Conservation (phyloP, 2,329 filamentous ascomycete genomes). For the Paecilomyces sp. region DNA sequence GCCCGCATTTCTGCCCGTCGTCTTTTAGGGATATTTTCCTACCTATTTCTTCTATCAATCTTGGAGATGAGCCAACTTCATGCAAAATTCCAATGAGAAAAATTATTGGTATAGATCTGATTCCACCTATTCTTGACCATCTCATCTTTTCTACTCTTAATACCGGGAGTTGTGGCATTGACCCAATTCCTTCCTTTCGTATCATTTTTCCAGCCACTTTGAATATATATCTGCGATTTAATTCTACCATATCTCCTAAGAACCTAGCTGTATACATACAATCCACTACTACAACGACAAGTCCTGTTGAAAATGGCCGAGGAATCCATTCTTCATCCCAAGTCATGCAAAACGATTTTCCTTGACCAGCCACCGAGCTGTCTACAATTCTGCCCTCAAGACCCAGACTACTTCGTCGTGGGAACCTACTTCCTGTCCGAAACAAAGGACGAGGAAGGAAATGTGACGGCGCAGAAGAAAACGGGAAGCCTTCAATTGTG, state of each 20-base stretch:
- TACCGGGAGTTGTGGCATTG: neutral
- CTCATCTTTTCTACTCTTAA: neutral
- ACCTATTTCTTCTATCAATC: neutral
- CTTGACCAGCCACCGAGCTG: slow-evolving; percentile 40
- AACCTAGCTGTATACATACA: neutral
- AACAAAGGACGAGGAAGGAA: slow-evolving; percentile 17
- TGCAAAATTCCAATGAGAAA: neutral
- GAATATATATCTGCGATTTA: neutral
- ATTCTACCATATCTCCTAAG: neutral
- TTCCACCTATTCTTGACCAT: neutral
- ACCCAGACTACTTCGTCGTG: slow-evolving; percentile 63
- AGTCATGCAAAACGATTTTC: slow-evolving; percentile 27
- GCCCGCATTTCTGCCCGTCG: neutral
- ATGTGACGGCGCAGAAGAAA: slow-evolving; percentile 49
- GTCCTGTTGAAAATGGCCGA: neutral
- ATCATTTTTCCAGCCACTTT: neutral
- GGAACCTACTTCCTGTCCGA: slow-evolving; percentile 70
- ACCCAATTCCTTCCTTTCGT: neutral
- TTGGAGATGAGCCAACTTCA: neutral
- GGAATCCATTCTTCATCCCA: slow-evolving; percentile 14
- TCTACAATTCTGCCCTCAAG: slow-evolving; percentile 33
- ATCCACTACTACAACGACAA: no score
- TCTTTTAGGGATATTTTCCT: neutral
- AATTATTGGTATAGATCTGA: neutral
- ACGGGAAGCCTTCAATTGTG: slow-evolving; percentile 70